Percentiles rank a stretch among this genome's conserved stretches.
Evolutionary conservation across 202 grass and related monocot genomes (phyloP).

Genomic region (Zoysia matrella): DNA sequence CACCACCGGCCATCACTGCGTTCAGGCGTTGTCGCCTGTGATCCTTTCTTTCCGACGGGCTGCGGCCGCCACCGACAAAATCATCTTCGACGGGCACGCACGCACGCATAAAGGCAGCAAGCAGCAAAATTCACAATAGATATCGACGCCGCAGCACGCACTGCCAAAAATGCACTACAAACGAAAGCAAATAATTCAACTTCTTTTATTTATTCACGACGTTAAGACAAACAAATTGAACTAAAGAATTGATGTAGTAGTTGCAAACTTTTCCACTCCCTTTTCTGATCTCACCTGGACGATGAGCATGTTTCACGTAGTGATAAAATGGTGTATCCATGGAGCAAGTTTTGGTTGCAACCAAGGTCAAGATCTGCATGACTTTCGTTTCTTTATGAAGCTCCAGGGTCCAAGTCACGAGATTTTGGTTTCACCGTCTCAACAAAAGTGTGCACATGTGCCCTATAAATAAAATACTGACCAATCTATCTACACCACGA

Average conservation of each 20-base stretch:
- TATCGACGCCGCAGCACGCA: background rate
- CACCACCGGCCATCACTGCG: conserved; percentile 45
- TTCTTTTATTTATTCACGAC: background rate
- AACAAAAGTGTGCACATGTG: background rate
- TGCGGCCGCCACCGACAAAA: background rate
- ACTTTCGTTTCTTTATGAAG: conserved; percentile 9
- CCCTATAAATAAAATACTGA: background rate
- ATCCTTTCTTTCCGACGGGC: background rate
- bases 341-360: conserved; percentile 6
- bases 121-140: background rate
- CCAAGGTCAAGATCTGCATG: conserved; percentile 21
- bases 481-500: background rate
- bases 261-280: background rate
- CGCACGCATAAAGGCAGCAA: too few species aligned
- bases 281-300: background rate
- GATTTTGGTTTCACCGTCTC: too few species aligned
- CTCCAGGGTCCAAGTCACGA: too few species aligned
- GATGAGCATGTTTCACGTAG: background rate
- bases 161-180: background rate
- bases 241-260: background rate
- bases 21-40: background rate
- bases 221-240: background rate
- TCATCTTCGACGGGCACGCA: background rate
- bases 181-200: background rate
- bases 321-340: background rate